Conservation (phyloP, 306 rosid genomes). For the Gastrolobium villosum region DNA sequence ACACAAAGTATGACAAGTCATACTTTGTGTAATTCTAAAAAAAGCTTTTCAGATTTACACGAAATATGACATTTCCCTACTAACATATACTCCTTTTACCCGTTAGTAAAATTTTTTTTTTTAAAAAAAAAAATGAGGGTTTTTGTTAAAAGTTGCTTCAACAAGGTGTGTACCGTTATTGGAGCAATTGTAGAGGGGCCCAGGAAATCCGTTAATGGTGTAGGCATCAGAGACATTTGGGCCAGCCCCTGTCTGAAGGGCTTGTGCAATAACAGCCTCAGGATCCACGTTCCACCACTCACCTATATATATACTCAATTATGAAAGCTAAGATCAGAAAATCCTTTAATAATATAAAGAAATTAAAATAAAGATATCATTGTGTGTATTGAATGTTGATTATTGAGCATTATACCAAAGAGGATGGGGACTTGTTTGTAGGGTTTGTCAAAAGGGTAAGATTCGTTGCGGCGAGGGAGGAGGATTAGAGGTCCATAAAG, state of each 20-base stretch:
- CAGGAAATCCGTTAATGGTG: slow-evolving; percentile 80
- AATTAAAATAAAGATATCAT: not conserved
- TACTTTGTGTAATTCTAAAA: no score
- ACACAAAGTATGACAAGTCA: no score
- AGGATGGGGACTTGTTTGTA: slow-evolving; percentile 68
- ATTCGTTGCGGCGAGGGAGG: slow-evolving; percentile 58
- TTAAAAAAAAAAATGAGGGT: no score
- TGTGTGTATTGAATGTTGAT: not conserved
- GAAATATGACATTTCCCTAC: no score
- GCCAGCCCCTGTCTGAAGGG: slow-evolving; percentile 72
- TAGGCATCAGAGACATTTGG: slow-evolving; percentile 86
- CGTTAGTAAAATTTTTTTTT: no score
- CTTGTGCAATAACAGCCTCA: slow-evolving; percentile 68
- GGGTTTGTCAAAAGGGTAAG: slow-evolving; percentile 72
- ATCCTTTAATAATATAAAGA: not conserved
- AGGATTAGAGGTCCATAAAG: slow-evolving; percentile 74
- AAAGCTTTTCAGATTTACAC: no score
- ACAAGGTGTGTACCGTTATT: slow-evolving; percentile 46
- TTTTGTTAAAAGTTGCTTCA: not conserved
- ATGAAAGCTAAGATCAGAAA: not conserved
- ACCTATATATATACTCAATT: slow-evolving; percentile 48
- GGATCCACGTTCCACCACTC: slow-evolving; percentile 88
- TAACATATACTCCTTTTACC: no score
- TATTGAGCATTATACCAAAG: slow-evolving; percentile 53
- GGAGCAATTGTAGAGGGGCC: slow-evolving; percentile 79